A percentile compares a stretch with the other conserved stretches of the same genome.
phyloP scores from a whole-genome alignment of 495 filamentous ascomycete genomes.

The Elaphomyces granulatus region DNA sequence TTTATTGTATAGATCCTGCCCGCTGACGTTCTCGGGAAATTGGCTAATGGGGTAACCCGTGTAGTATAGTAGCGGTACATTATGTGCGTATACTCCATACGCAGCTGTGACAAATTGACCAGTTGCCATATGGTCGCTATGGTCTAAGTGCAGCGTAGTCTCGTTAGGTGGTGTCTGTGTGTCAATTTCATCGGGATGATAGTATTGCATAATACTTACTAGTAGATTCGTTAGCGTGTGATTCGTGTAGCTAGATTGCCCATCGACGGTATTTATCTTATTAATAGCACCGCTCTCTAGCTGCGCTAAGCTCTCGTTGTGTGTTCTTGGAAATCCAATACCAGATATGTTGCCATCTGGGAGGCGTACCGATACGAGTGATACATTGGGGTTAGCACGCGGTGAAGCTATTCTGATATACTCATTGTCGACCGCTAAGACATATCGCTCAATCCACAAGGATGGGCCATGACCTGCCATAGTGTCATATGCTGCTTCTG shows the following conservation, averaged over 20 bases:
- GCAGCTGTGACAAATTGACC: constrained; percentile 4
- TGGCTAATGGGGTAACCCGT: background rate
- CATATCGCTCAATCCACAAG: background rate
- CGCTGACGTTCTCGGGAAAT: background rate
- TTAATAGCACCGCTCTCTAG: constrained; percentile 6
- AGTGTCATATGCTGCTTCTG: constrained; percentile 7
- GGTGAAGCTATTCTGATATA: constrained; percentile 4
- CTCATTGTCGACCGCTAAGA: too few relatives aligned
- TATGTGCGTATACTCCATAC: background rate
- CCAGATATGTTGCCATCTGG: constrained; percentile 7
- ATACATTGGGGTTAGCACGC: constrained; percentile 3
- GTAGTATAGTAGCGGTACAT: background rate
- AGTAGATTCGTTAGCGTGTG: constrained; percentile 3
- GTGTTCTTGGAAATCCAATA: constrained; percentile 4
- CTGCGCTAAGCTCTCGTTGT: constrained; percentile 4
- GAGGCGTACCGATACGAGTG: constrained; percentile 9
- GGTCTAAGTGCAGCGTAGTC: too few relatives aligned
- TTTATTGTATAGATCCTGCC: background rate
- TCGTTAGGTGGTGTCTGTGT: constrained; percentile 4
- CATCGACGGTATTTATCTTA: constrained; percentile 1
- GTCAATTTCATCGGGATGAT: constrained; percentile 5
- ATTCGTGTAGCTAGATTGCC: constrained; percentile 3
- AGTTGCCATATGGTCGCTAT: constrained; percentile 8
- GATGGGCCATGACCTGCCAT: constrained; percentile 4
- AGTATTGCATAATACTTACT: constrained; percentile 1